Evolutionary conservation across 2,329 filamentous ascomycete species (phyloP), one percentile per base, ranked within the genome.

Genomic region (Arthrocladium fulminans): DNA sequence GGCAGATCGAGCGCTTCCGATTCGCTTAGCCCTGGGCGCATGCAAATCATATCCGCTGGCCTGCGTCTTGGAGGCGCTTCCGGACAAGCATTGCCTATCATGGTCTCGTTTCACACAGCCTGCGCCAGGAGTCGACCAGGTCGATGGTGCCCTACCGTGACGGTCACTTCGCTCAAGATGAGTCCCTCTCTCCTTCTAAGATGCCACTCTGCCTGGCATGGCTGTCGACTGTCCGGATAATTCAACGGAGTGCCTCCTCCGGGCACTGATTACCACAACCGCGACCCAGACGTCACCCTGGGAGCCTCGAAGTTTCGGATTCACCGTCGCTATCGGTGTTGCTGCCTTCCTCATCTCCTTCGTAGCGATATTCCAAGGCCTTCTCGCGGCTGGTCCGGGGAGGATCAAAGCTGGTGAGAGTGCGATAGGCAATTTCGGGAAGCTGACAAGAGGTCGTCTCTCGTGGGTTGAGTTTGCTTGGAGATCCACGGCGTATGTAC

Each of bases 201-300:
- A 22, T 17, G 9, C 9, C 17, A 7, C 10, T 13, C 6, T 13
- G 12, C 27, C 27, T 29, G 27, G 27, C 37, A 40, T 40, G 37
- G 37, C 37, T 40, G 19, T 40, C 22, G 17, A 40, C 37, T 49
- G 47, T 27, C 30, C 47, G 24, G 42, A 50, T 25, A 50, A 50
- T 19, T 50, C 48, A 23, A 50, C 48, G 17, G 41, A 50, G 39
- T 50, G 48, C 32, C 48, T 50, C n/a, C 48, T 50, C 13, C 30
- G 48, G 19, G 48, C 48, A 9, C 42, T 50, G 22, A 41, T 30
- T 22, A 44, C 29, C 30, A 38, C 48, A 40, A 50, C 45, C 24
- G 41, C 32, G 46, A 22, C 12, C 42, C 29, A 34, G 25, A 17
- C n/a, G 22, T 40, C 37, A 17, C 37, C 37, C 23, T 40, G 37